These are phyloP conservation scores for Fusarium phyllophilum DNA, from an alignment of 2,329 filamentous ascomycete genomes.

Conservation along the genomic window DNA sequence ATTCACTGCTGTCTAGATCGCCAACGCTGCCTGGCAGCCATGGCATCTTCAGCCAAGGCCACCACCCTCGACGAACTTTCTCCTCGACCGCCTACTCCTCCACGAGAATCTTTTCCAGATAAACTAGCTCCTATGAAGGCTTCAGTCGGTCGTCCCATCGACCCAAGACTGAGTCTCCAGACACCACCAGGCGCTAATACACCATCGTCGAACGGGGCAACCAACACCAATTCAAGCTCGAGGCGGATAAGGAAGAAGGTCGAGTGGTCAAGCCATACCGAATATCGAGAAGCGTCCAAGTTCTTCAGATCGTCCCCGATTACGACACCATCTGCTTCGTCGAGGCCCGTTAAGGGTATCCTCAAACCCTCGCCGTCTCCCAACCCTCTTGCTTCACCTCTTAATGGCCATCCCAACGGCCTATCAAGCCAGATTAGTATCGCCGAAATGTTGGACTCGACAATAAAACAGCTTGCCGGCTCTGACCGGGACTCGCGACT, in stretches of 20 bases:
- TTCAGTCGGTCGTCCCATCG: constrained; percentile 51
- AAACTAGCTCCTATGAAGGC: constrained; percentile 50
- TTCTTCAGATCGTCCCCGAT: constrained; percentile 53
- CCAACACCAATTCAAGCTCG: constrained; percentile 56
- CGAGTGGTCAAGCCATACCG: constrained; percentile 66
- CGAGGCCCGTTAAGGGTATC: constrained; percentile 72
- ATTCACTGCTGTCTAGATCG: constrained; percentile 52
- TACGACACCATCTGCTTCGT: constrained; percentile 53
- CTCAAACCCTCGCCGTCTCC: constrained; percentile 74
- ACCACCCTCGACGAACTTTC: constrained; percentile 62
- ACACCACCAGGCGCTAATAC: constrained; percentile 64
- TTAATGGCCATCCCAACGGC: constrained; percentile 55
- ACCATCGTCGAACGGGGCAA: constrained; percentile 54
- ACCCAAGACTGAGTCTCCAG: constrained; percentile 52
- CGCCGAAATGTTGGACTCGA: constrained; percentile 84
- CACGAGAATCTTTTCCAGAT: constrained; percentile 62
- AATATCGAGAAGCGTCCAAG: constrained; percentile 56
- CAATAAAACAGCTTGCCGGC: constrained; percentile 82
- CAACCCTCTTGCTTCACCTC: constrained; percentile 55
- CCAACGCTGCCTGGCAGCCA: constrained; percentile 53
- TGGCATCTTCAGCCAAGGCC: constrained; percentile 55
- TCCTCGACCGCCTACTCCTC: constrained; percentile 73
- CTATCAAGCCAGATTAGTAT: constrained; percentile 64
- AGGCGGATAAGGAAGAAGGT: constrained; percentile 63
- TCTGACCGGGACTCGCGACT: constrained; percentile 76